phyloP scores from a whole-genome alignment of 1,284 basidiomycete genomes.

The Apiotrichum gracile region DNA sequence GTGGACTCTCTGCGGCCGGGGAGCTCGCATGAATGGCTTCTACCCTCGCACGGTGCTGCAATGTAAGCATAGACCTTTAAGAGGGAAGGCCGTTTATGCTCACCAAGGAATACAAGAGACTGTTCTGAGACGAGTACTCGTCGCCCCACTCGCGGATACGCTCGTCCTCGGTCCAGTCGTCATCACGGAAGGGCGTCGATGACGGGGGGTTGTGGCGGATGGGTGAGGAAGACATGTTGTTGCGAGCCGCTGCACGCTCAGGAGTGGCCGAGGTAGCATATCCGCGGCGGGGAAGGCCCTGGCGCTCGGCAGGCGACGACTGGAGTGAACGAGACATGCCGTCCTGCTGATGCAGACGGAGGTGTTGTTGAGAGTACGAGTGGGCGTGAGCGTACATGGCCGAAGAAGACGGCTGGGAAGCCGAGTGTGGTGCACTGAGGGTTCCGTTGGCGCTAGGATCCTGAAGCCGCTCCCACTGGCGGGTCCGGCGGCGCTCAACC shows the following conservation, averaged over 20 bases:
- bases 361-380: neutral
- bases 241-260: neutral
- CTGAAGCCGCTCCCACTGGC: conserved; percentile 17
- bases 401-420: neutral
- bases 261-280: neutral
- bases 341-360: neutral
- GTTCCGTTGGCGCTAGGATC: conserved; percentile 1
- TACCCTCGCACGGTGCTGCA: conserved; percentile 1
- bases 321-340: neutral
- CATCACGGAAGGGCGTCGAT: conserved; percentile 13
- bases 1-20: neutral
- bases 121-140: conserved; percentile 17
- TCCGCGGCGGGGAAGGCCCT: too few relatives aligned
- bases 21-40: neutral
- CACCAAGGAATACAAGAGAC: conserved; percentile 16
- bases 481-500: conserved; percentile 13
- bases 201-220: conserved; percentile 16
- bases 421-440: neutral
- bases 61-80: neutral
- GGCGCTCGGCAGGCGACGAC: neutral
- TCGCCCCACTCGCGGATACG: conserved; percentile 18
- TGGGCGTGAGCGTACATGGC: neutral
- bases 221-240: conserved; percentile 13
- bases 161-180: conserved; percentile 16
- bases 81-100: neutral